A percentile compares a stretch with the other conserved stretches of the same genome.
These are phyloP conservation scores for Thinopyrum elongatum DNA, from an alignment of 176 grass and related monocot species.

Conservation along the genomic window DNA sequence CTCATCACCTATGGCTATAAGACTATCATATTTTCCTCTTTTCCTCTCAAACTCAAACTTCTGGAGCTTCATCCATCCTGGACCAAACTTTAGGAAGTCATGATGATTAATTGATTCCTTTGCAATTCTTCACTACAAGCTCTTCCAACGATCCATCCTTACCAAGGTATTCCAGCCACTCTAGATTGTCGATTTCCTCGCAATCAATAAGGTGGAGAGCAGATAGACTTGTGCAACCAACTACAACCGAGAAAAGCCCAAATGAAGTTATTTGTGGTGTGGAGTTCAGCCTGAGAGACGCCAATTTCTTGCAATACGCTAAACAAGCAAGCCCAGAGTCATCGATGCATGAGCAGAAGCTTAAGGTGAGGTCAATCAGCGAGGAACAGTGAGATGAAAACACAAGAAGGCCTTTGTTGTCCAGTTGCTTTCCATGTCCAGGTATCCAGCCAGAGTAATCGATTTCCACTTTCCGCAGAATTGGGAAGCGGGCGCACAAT, in stretches of 20 bases:
- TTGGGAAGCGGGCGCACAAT: slow-evolving; percentile 22
- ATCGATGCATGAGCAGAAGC: background rate
- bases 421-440: slow-evolving; percentile 44
- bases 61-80: background rate
- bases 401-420: slow-evolving; percentile 42
- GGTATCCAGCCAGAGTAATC: slow-evolving; percentile 52
- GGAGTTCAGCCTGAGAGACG: background rate
- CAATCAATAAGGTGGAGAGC: background rate
- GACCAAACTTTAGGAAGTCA: background rate
- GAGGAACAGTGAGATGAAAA: slow-evolving; percentile 12
- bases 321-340: background rate
- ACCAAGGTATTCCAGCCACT: slow-evolving; percentile 5
- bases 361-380: slow-evolving; percentile 42
- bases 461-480: slow-evolving; percentile 42
- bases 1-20: fast-evolving
- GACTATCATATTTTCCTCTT: background rate
- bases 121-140: background rate
- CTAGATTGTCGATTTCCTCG: background rate
- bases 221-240: background rate
- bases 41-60: background rate
- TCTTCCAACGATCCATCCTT: background rate
- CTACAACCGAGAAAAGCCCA: background rate
- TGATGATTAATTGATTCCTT: background rate
- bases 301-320: background rate
- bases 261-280: background rate